phyloP scores from a whole-genome alignment of 1,139 yeast genomes.

The Tardiomyces digboiensis region DNA sequence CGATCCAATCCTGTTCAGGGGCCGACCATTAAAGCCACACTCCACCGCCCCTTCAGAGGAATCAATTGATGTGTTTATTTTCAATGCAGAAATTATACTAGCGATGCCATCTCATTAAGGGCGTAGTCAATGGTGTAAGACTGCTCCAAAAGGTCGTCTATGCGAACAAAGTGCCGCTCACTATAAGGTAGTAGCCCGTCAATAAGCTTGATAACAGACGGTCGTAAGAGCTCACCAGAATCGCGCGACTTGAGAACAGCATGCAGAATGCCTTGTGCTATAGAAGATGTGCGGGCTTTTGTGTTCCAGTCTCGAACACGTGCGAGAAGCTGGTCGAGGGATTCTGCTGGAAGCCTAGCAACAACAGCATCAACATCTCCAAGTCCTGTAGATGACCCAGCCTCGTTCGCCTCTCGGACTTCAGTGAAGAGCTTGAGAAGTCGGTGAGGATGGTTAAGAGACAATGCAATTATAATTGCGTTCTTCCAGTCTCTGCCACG shows the following conservation, averaged over 20 bases:
- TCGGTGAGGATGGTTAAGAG: conserved; percentile 49
- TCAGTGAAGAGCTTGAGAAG: conserved; percentile 19
- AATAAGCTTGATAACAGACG: conserved; percentile 57
- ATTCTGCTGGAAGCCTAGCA: conserved; percentile 46
- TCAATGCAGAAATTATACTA: too few species aligned
- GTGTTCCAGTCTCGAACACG: conserved; percentile 94
- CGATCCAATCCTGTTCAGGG: too few species aligned
- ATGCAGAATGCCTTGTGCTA: conserved; percentile 68
- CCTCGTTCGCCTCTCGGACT: conserved; percentile 30
- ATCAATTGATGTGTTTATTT: too few species aligned
- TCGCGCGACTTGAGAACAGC: conserved; percentile 50
- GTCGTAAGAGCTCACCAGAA: conserved; percentile 48
- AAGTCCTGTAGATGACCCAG: conserved; percentile 50
- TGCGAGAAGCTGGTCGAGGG: conserved; percentile 49
- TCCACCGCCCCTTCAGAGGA: too few species aligned
- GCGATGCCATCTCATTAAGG: conserved; percentile 45
- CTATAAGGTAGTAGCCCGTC: conserved; percentile 48
- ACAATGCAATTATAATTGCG: conserved; percentile 79
- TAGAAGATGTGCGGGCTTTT: conserved; percentile 67
- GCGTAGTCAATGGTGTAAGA: conserved; percentile 82
- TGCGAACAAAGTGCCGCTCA: conserved; percentile 70
- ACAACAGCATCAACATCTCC: conserved; percentile 58
- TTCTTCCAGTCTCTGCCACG: conserved; percentile 70
- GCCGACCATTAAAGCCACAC: too few species aligned
- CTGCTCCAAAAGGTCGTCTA: conserved; percentile 74